A percentile compares a stretch with the other conserved stretches of the same genome.
Evolutionary conservation across 2,329 filamentous ascomycete species (phyloP).

Genomic region (Calonectria multiphialidica): DNA sequence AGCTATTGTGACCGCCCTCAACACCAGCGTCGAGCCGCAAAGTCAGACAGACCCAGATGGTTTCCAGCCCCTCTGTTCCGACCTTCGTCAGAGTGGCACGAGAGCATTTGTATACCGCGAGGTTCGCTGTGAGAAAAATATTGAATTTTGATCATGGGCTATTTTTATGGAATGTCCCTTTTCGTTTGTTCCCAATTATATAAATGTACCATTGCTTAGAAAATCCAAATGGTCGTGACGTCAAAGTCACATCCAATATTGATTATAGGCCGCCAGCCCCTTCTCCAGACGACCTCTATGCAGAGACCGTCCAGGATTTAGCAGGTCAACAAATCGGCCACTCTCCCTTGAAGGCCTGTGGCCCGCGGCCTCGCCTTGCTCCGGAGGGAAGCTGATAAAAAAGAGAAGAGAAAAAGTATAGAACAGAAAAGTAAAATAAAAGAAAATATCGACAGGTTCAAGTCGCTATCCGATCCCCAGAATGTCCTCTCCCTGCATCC

Average conservation of each 20-base stretch:
- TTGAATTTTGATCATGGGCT: slow-evolving; percentile 28
- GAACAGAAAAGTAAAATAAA: slow-evolving; percentile 26
- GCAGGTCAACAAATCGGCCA: slow-evolving; percentile 11
- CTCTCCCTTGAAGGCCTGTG: neutral
- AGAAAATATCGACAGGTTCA: slow-evolving; percentile 28
- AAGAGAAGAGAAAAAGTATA: slow-evolving; percentile 4
- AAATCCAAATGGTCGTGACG: slow-evolving; percentile 20
- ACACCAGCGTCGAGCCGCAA: no score
- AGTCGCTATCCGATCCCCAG: slow-evolving; percentile 27
- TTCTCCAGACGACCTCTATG: neutral
- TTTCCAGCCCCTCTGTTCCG: no score
- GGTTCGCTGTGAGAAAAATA: neutral
- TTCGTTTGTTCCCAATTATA: slow-evolving; percentile 29
- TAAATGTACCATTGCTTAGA: slow-evolving; percentile 23
- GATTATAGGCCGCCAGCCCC: slow-evolving; percentile 13
- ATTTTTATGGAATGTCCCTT: slow-evolving; percentile 22
- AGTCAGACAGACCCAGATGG: no score
- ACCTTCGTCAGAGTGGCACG: no score
- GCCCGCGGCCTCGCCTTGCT: neutral
- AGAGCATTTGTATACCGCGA: no score
- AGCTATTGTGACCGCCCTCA: no score
- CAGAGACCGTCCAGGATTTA: neutral
- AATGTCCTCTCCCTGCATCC: slow-evolving; percentile 31
- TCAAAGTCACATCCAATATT: slow-evolving; percentile 11
- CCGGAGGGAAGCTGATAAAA: neutral